Evolutionary conservation across 148 eudicot genomes (phyloP).

Genomic region (Chenopodium formosanum): DNA sequence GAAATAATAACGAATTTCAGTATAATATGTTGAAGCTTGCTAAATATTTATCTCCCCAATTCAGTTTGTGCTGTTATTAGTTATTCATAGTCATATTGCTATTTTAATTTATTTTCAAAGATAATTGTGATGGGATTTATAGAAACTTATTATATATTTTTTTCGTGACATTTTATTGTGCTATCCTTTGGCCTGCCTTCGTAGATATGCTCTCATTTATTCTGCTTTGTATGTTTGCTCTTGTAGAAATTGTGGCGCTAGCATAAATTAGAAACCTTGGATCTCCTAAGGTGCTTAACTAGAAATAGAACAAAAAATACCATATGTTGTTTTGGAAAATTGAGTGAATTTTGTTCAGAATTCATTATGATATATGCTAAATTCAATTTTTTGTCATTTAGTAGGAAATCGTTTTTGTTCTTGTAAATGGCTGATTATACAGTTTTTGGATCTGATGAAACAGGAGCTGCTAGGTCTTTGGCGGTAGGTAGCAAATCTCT

Average conservation of each 20-base stretch:
- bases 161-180: neutral
- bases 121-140: neutral
- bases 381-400: neutral
- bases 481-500: constrained; percentile 48
- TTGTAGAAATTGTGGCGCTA: neutral
- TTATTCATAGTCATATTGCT: neutral
- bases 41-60: neutral
- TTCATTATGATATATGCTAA: neutral
- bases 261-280: neutral
- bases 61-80: neutral
- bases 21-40: neutral
- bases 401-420: neutral
- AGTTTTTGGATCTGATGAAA: constrained; percentile 11
- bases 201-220: neutral
- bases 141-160: neutral
- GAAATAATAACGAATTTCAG: neutral
- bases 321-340: neutral
- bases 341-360: neutral
- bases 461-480: constrained; percentile 53
- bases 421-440: neutral
- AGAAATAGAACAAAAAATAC: neutral
- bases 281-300: too few species aligned
- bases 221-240: neutral
- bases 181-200: neutral
- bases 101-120: neutral